Evolutionary conservation across 805 yeast genomes (phyloP).

Genomic region (Ascoidea rubescens): DNA sequence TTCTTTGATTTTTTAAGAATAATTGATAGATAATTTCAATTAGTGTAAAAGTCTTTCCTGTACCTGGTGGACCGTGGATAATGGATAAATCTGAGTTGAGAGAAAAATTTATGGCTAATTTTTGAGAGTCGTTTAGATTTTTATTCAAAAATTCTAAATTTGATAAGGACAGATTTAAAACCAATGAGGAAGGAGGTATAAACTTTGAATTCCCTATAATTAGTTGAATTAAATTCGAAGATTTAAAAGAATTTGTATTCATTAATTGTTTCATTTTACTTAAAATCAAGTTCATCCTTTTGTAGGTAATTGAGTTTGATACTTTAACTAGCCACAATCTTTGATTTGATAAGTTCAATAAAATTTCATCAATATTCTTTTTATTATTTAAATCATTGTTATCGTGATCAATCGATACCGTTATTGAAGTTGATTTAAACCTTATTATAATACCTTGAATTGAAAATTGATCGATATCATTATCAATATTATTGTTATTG

Average conservation of each 20-base stretch:
- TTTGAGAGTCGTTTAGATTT: conserved; percentile 46
- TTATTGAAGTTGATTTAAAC: conserved; percentile 30
- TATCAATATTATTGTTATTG: conserved; percentile 5
- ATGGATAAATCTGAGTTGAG: conserved; percentile 43
- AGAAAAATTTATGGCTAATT: conserved; percentile 55
- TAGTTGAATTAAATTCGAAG: conserved; percentile 28
- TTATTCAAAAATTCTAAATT: conserved; percentile 25
- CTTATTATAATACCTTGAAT: conserved; percentile 58
- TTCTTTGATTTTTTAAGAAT: conserved; percentile 36
- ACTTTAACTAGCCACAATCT: conserved; percentile 47
- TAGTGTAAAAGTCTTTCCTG: conserved; percentile 73
- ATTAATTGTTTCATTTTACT: conserved; percentile 30
- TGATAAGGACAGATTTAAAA: conserved; percentile 4
- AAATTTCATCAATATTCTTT: conserved; percentile 21
- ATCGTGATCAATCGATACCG: conserved; percentile 45
- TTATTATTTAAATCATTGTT: background rate
- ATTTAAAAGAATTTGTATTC: conserved; percentile 23
- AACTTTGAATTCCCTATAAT: conserved; percentile 31
- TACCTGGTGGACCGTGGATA: conserved; percentile 71
- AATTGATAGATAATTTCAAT: conserved; percentile 73
- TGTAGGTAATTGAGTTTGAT: conserved; percentile 56
- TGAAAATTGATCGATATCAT: conserved; percentile 6
- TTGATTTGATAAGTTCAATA: conserved; percentile 29
- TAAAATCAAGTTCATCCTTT: conserved; percentile 69
- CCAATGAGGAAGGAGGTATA: conserved; percentile 14